Percentiles rank a stretch among this genome's conserved stretches.
phyloP scores from a whole-genome alignment of 805 yeast genomes.

The Candida yuanshanica region DNA sequence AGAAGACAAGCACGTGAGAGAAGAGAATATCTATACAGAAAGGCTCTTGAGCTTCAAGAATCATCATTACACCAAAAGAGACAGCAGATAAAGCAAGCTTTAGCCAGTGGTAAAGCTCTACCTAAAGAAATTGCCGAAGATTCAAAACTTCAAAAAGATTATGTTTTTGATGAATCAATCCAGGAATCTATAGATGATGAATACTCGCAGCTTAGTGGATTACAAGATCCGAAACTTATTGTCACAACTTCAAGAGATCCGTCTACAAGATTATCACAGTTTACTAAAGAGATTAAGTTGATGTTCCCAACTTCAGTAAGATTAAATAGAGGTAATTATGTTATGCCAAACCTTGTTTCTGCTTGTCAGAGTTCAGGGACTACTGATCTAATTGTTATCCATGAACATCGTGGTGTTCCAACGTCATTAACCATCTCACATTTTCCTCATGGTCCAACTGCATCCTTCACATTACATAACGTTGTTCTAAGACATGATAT shows the following conservation, averaged over 20 bases:
- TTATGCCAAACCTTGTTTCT: conserved; percentile 76
- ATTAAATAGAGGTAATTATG: conserved; percentile 88
- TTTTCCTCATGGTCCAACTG: conserved; percentile 98
- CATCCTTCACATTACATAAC: conserved; percentile 88
- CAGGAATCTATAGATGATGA: conserved; percentile 78
- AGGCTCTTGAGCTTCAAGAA: conserved; percentile 87
- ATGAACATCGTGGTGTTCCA: conserved; percentile 98
- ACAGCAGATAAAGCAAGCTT: conserved; percentile 76
- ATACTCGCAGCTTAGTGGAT: conserved; percentile 80
- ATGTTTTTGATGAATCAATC: conserved; percentile 77
- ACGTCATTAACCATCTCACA: conserved; percentile 89
- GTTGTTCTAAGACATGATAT: conserved; percentile 93
- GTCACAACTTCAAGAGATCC: conserved; percentile 95
- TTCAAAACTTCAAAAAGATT: conserved; percentile 70
- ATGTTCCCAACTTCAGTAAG: conserved; percentile 87
- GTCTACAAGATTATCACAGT: conserved; percentile 76
- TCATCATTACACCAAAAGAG: conserved; percentile 80
- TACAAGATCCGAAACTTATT: conserved; percentile 83
- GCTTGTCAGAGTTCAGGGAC: conserved; percentile 79
- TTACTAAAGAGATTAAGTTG: conserved; percentile 85
- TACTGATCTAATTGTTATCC: conserved; percentile 79
- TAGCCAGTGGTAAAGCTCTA: conserved; percentile 87
- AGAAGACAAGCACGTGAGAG: conserved; percentile 96
- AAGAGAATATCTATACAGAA: conserved; percentile 85
- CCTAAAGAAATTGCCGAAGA: conserved; percentile 92